These are phyloP conservation scores for Tubosaeta sp. DNA, from an alignment of 768 basidiomycete species.

Conservation along the genomic window DNA sequence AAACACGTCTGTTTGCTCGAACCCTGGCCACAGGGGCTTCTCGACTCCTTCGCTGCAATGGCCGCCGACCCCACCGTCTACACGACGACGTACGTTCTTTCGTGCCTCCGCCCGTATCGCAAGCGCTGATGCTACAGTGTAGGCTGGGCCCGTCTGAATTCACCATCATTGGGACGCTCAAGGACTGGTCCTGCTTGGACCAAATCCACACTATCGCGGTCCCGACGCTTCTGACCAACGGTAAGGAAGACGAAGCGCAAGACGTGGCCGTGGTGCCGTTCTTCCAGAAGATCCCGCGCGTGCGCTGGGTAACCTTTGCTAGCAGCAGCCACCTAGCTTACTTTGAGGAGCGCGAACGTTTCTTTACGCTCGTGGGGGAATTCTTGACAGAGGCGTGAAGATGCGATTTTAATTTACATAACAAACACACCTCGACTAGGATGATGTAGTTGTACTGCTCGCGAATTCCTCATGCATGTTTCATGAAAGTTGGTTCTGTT, in stretches of 20 bases:
- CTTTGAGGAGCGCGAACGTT: constrained; percentile 16
- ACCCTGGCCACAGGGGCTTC: constrained; percentile 34
- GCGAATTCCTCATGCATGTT: no score
- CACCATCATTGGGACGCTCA: constrained; percentile 37
- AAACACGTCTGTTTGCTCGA: constrained; percentile 33
- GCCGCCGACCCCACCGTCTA: constrained; percentile 32
- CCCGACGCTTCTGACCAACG: constrained; percentile 39
- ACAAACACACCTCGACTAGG: no score
- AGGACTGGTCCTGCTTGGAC: constrained; percentile 45
- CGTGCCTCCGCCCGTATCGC: not conserved
- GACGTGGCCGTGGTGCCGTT: constrained; percentile 34
- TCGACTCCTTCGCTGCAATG: constrained; percentile 21
- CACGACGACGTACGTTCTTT: constrained; percentile 29
- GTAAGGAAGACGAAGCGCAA: constrained; percentile 35
- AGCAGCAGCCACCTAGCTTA: constrained; percentile 17
- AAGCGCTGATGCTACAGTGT: not conserved
- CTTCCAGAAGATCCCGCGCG: constrained; percentile 29
- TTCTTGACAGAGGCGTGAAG: constrained; percentile 6
- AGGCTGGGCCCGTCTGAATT: constrained; percentile 33
- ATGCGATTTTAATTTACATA: no score
- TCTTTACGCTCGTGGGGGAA: constrained; percentile 15
- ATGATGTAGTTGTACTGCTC: no score
- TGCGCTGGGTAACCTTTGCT: constrained; percentile 35
- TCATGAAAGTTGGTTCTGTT: no score
- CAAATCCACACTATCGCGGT: constrained; percentile 37